Percentiles rank a stretch among this genome's conserved stretches.
phyloP scores from a whole-genome alignment of 2,329 filamentous ascomycete species.

The Diaporthe eres region DNA sequence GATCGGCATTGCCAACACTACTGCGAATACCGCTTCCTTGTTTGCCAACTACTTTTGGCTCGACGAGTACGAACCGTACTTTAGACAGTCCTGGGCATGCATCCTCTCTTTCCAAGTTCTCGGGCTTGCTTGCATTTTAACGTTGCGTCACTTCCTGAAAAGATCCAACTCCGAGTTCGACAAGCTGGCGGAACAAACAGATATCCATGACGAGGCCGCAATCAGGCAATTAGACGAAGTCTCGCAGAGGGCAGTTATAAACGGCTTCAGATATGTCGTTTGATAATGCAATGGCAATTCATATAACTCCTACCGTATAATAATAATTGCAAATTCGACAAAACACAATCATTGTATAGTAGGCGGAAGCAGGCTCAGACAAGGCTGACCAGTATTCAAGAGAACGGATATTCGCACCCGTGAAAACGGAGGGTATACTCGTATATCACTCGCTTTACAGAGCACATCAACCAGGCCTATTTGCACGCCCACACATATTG shows the following conservation, averaged over 20 bases:
- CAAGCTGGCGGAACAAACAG: background rate
- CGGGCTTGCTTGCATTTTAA: background rate
- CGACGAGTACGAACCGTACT: constrained; percentile 12
- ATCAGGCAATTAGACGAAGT: background rate
- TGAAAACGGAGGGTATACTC: too few species aligned
- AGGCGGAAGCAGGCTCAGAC: too few species aligned
- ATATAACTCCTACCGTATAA: too few species aligned
- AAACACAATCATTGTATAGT: too few species aligned
- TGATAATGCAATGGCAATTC: background rate
- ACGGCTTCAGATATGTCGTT: background rate
- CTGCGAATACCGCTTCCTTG: constrained; percentile 12
- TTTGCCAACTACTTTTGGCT: constrained; percentile 32
- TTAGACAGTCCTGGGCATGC: constrained; percentile 19
- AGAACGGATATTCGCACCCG: too few species aligned
- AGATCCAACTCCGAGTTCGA: background rate
- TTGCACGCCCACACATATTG: too few species aligned
- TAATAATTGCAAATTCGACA: too few species aligned
- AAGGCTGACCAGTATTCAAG: too few species aligned
- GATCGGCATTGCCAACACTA: constrained; percentile 15
- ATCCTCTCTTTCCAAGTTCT: background rate
- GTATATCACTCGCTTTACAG: too few species aligned
- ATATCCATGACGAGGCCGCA: background rate
- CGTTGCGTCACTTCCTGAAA: background rate
- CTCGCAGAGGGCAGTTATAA: background rate
- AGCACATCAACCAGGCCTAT: too few species aligned